A percentile compares a stretch with the other conserved stretches of the same genome.
phyloP scores from a whole-genome alignment of 208 protist species.

The Phytomonas sp. region DNA sequence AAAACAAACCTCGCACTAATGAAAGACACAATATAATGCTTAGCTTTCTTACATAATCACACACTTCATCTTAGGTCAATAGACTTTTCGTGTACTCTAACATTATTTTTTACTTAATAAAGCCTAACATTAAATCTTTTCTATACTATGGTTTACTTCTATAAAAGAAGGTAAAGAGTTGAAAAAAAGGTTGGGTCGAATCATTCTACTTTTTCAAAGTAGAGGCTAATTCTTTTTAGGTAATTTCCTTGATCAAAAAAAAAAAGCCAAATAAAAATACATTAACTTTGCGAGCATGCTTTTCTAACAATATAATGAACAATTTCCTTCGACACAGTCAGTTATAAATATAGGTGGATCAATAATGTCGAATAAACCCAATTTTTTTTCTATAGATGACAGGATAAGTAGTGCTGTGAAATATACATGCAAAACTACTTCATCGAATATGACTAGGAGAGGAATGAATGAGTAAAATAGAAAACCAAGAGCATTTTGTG shows the following conservation, averaged over 20 bases:
- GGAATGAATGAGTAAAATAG: not conserved
- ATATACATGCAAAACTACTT: not conserved
- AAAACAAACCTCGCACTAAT: not conserved
- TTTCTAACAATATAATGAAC: not conserved
- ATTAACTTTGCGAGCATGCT: not conserved
- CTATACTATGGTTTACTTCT: not conserved
- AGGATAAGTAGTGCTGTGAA: not conserved
- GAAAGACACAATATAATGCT: not conserved
- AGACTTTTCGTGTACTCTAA: not conserved
- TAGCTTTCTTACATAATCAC: not conserved
- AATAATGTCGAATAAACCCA: not conserved
- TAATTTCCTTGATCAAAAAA: not conserved
- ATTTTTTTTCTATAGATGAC: not conserved
- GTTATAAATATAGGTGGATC: not conserved
- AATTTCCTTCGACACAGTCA: not conserved
- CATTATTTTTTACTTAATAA: not conserved
- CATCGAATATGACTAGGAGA: not conserved
- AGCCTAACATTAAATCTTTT: not conserved
- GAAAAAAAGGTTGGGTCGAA: conserved; percentile 6
- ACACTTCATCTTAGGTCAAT: not conserved
- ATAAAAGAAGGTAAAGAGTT: conserved; percentile 13
- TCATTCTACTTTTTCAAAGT: not conserved
- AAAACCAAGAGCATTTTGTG: not conserved
- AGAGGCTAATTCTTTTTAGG: not conserved
- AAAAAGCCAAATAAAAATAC: not conserved